Evolutionary conservation across 495 filamentous ascomycete genomes (phyloP).

Genomic region (Penicillium fimorum): DNA sequence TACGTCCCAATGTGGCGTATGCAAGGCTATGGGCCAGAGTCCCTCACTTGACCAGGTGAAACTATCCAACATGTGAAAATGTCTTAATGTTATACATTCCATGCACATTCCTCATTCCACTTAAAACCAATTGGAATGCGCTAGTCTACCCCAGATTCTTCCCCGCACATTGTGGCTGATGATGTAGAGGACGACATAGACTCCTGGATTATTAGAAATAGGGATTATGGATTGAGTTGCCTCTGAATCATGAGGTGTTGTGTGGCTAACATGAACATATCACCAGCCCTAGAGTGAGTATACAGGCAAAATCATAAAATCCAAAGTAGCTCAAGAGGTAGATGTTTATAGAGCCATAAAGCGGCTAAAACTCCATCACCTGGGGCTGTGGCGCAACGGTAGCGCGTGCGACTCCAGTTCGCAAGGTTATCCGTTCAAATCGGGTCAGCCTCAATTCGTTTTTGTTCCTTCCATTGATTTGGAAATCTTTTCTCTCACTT

Average conservation of each 20-base stretch:
- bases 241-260: not conserved
- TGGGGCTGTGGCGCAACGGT: conserved; percentile 27
- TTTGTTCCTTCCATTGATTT: too few species aligned
- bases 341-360: not conserved
- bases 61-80: not conserved
- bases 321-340: not conserved
- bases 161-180: not conserved
- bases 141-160: not conserved
- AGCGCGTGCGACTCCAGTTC: conserved; percentile 26
- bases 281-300: not conserved
- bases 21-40: not conserved
- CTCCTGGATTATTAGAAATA: not conserved
- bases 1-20: not conserved
- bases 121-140: not conserved
- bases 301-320: not conserved
- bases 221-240: not conserved
- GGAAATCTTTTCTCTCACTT: too few species aligned
- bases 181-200: not conserved
- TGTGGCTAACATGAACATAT: not conserved
- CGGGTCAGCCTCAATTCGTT: not conserved
- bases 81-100: not conserved
- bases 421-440: conserved; percentile 20
- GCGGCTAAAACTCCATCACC: not conserved
- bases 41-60: not conserved
- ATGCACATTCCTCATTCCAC: not conserved